Base-by-base conservation (phyloP, 371 early-diverging fungal species). In the Lichtheimia ornata region DNA sequence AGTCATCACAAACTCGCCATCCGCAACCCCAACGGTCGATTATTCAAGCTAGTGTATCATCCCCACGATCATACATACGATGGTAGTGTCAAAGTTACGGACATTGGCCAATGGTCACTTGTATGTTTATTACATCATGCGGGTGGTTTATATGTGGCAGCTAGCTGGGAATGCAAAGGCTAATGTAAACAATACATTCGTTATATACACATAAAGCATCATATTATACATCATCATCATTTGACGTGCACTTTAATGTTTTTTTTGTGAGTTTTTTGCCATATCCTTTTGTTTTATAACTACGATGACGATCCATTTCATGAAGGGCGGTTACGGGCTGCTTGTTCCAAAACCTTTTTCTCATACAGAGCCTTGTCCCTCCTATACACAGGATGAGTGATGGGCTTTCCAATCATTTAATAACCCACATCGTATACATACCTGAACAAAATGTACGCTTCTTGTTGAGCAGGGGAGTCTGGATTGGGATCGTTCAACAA, bases 401-500 rank as follows among this genome's bases (percentile, higher is more conserved):
- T 53, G 35, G 22, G 15, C n/a, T 18, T 44, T 57, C 30, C 14
- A 45, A 25, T 43, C 18, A 54, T 6, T 56, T 28, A 3, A 50
- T 24, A 2, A 5, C 11, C 22, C 11, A 22, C 11, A 47, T 6
- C 0, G 14, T n/a, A 13, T n/a, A 74, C 82, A 65, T 85, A 88
- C 87, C 84, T 88, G 74, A 87, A 95, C 62, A 97, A 70, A 63
- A 88, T 82, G 66, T 94, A 96, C 6, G 97, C 97, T n/a, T 96
- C 96, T 11, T 85, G 79, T 61, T 98, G 96, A 5, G 99, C 99
- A 28, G 99, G 99, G 62, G 92, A 92, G 43, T 88, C 83, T 18
- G 93, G 95, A 74, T 99, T 99, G 18, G 99, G 99, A 65, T 97
- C 96, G 64, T 97, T 87, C 53, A 99, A 84, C 59, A 99, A 79